These are phyloP conservation scores for Plasmopara viticola DNA, from an alignment of 352 stramenopile species.

Conservation along the genomic window DNA sequence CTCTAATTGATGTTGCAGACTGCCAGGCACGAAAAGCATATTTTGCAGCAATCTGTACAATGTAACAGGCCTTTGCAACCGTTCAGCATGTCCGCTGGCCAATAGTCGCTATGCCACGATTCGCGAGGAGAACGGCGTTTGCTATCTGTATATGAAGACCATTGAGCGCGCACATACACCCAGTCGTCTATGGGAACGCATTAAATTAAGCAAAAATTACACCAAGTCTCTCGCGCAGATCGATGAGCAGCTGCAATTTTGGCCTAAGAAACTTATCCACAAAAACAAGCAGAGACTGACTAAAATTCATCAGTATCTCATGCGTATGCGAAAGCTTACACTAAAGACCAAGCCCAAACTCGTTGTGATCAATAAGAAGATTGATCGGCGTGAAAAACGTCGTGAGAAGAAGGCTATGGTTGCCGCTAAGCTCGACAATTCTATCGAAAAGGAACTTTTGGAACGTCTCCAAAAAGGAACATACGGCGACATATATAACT, in stretches of 20 bases:
- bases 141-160: slow-evolving; percentile 97
- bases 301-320: slow-evolving; percentile 99
- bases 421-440: slow-evolving; percentile 91
- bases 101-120: slow-evolving; percentile 98
- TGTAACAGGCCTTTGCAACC: slow-evolving; percentile 97
- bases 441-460: slow-evolving; percentile 97
- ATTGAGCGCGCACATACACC: slow-evolving; percentile 97
- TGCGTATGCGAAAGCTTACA: slow-evolving; percentile 97
- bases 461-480: slow-evolving; percentile 95
- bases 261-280: slow-evolving; percentile 97
- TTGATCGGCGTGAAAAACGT: slow-evolving; percentile 93
- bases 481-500: slow-evolving; percentile 99
- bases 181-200: slow-evolving; percentile 98
- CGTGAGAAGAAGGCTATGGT: slow-evolving; percentile 96
- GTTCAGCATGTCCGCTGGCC: slow-evolving; percentile 93
- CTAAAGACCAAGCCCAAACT: slow-evolving; percentile 93
- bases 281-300: slow-evolving; percentile 98
- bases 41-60: slow-evolving; percentile 99
- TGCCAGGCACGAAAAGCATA: slow-evolving; percentile 83
- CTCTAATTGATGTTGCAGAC: slow-evolving; percentile 7
- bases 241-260: slow-evolving; percentile 96
- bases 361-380: slow-evolving; percentile 93
- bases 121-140: slow-evolving; percentile 94
- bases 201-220: slow-evolving; percentile 97
- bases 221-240: slow-evolving; percentile 92